These are phyloP conservation scores for Phycomyces nitens DNA, from an alignment of 192 early-diverging fungal genomes.

Conservation along the genomic window DNA sequence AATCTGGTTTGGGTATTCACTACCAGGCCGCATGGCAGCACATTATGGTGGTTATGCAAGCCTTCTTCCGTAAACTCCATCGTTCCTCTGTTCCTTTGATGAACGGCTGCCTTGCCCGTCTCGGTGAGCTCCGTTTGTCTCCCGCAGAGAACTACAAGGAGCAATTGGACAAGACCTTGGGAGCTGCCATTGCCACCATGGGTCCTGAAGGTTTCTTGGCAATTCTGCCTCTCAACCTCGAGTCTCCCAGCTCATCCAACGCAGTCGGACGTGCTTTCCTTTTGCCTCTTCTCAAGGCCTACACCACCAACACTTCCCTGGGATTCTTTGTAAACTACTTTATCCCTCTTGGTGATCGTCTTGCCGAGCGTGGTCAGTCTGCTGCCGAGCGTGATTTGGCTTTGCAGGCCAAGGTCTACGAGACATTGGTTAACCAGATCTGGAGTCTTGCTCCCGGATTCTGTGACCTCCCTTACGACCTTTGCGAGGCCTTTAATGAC, in stretches of 20 bases:
- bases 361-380: slow-evolving; percentile 60
- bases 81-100: slow-evolving; percentile 54
- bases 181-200: slow-evolving; percentile 73
- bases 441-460: slow-evolving; percentile 85
- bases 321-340: slow-evolving; percentile 65
- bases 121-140: slow-evolving; percentile 80
- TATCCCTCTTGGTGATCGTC: slow-evolving; percentile 75
- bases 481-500: slow-evolving; percentile 56
- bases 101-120: slow-evolving; percentile 51
- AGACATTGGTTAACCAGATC: slow-evolving; percentile 82
- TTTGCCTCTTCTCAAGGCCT: slow-evolving; percentile 75
- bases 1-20: slow-evolving; percentile 66
- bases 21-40: slow-evolving; percentile 83
- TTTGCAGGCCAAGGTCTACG: slow-evolving; percentile 84
- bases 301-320: slow-evolving; percentile 69
- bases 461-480: slow-evolving; percentile 80
- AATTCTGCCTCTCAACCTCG: slow-evolving; percentile 83
- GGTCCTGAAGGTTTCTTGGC: slow-evolving; percentile 76
- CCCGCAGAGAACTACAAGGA: slow-evolving; percentile 80
- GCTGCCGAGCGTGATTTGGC: slow-evolving; percentile 55
- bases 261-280: slow-evolving; percentile 84
- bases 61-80: slow-evolving; percentile 76
- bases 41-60: slow-evolving; percentile 71
- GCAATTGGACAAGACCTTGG: slow-evolving; percentile 78
- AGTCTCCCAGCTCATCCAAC: slow-evolving; percentile 46